A percentile compares a stretch with the other conserved stretches of the same genome.
phyloP scores from a whole-genome alignment of 441 rosid genomes.

The Bruguiera hainesii region DNA sequence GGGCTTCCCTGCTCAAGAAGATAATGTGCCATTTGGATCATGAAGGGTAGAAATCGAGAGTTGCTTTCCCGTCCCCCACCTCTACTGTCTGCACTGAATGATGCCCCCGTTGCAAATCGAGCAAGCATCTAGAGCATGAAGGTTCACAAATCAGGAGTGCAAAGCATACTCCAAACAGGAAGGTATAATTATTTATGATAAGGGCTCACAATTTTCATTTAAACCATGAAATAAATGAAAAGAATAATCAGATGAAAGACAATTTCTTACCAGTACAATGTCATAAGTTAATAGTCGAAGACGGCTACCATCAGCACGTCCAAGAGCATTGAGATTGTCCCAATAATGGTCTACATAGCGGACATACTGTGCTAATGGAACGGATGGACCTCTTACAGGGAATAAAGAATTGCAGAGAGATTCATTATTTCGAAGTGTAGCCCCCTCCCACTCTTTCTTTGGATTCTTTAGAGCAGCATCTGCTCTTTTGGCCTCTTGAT shows the following conservation, averaged over 20 bases:
- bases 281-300: conserved; percentile 94
- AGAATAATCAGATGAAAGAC: not conserved
- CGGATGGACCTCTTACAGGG: conserved; percentile 93
- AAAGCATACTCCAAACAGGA: not conserved
- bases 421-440: conserved; percentile 93
- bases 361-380: conserved; percentile 75
- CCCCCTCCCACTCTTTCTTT: conserved; percentile 99
- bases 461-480: conserved; percentile 96
- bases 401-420: conserved; percentile 98
- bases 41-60: conserved; percentile 94
- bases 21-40: conserved; percentile 98
- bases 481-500: conserved; percentile 99
- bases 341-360: conserved; percentile 95
- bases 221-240: not conserved
- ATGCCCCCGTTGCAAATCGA: conserved; percentile 99
- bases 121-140: conserved; percentile 78
- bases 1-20: conserved; percentile 97
- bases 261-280: conserved; percentile 77
- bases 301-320: conserved; percentile 97
- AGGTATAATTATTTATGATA: not conserved
- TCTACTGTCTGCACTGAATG: conserved; percentile 82
- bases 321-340: conserved; percentile 97
- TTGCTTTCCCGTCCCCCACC: conserved; percentile 99
- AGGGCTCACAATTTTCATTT: not conserved
- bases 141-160: not conserved